Evolutionary conservation across 176 grass and related monocot genomes (phyloP), one percentile per base, ranked within the genome.

Genomic region (Cenchrus purpureus): DNA sequence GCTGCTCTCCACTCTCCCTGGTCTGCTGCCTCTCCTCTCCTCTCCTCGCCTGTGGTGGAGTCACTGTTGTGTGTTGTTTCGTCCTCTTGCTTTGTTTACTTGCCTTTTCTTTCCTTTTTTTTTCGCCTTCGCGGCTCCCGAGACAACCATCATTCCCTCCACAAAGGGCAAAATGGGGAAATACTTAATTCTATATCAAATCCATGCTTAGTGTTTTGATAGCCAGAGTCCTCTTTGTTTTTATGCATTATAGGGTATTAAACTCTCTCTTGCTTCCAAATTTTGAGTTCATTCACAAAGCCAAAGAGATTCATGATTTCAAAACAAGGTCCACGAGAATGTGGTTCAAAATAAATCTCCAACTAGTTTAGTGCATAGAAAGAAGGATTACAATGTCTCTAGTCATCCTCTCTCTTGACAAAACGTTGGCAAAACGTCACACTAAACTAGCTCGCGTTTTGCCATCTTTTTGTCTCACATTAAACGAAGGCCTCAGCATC

Each of bases 61-160:
- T 57, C 48, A 65, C 82, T 55, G 79, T 66, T 54, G 71, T 45
- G 34, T 70, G 82, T 19, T 72, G 59, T 75, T 68, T 84, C 31
- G 34, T 22, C 87, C 19, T 49, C 63, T 77, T 57, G 76, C 68
- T 86, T 84, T 75, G 61, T 87, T 84, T 80, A 54, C 31, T 70
- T 11, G 4, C 20, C 43, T 65, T 31, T 57, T 45, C 43, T 78
- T 64, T 17, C 2, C 1, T 50, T 72, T 71, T 50, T 53, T 20
- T 60, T 31, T 49, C 61, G 65, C 70, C 76, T 65, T 78, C 73
- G 63, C 83, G 10, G 37, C 60, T 79, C 88, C 85, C 91, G 73
- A 93, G 88, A 75, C 85, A 62, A 28, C 58, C 87, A 90, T 90
- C 90, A 90, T 90, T 90, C 79, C 81, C 40, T 93, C 73, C 90